A percentile compares a stretch with the other conserved stretches of the same genome.
phyloP scores from a whole-genome alignment of 257 asterid species.

The Primulina eburnea region DNA sequence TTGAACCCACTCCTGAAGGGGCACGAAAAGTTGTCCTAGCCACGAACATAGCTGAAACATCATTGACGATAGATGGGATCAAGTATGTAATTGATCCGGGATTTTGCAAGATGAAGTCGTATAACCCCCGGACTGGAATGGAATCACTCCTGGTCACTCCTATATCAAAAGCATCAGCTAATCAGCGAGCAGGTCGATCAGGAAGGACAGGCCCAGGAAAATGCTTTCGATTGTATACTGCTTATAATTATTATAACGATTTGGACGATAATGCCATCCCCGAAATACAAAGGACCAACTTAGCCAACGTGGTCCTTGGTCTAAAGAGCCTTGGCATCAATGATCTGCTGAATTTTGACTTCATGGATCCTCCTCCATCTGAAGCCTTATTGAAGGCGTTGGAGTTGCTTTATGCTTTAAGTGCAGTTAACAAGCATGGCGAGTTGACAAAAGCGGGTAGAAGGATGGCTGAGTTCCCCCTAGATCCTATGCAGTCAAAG shows the following conservation, averaged over 20 bases:
- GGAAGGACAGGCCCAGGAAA: slow-evolving; percentile 97
- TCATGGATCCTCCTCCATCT: slow-evolving; percentile 97
- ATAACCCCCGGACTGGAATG: slow-evolving; percentile 93
- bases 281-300: slow-evolving; percentile 90
- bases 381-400: slow-evolving; percentile 90
- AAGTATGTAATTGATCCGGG: slow-evolving; percentile 97
- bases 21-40: slow-evolving; percentile 70
- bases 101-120: slow-evolving; percentile 85
- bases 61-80: slow-evolving; percentile 93
- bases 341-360: slow-evolving; percentile 82
- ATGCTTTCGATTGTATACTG: slow-evolving; percentile 85
- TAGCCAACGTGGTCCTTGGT: slow-evolving; percentile 81
- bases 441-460: slow-evolving; percentile 85
- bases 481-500: slow-evolving; percentile 92
- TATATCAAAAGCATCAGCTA: slow-evolving; percentile 90
- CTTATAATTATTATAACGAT: slow-evolving; percentile 64
- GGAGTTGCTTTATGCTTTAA: slow-evolving; percentile 80
- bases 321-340: slow-evolving; percentile 95
- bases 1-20: slow-evolving; percentile 70
- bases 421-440: slow-evolving; percentile 87
- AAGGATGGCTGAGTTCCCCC: slow-evolving; percentile 95
- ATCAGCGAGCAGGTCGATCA: slow-evolving; percentile 95
- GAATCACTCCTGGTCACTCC: slow-evolving; percentile 77
- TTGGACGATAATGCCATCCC: slow-evolving; percentile 92
- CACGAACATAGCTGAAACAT: slow-evolving; percentile 79